A percentile compares a stretch with the other conserved stretches of the same genome.
These are phyloP conservation scores for Monosporozyma servazzii DNA, from an alignment of 805 yeast species.

Conservation along the genomic window DNA sequence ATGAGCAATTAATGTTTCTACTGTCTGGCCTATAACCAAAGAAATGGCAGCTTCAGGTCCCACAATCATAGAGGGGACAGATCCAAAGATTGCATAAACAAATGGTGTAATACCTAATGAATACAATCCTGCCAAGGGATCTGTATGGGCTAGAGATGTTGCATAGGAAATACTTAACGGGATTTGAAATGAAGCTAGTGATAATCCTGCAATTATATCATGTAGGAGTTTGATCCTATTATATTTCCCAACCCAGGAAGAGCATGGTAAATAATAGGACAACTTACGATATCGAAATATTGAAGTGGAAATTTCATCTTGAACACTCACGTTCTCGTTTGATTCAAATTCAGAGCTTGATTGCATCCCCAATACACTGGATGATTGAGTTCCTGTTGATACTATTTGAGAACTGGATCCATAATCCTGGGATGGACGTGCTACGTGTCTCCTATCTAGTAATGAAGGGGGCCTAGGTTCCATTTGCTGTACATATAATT, in stretches of 20 bases:
- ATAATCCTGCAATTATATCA: conserved; percentile 76
- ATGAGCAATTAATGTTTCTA: conserved; percentile 45
- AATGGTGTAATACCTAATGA: conserved; percentile 72
- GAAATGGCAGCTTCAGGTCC: conserved; percentile 91
- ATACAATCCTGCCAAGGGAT: conserved; percentile 69
- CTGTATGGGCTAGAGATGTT: conserved; percentile 73
- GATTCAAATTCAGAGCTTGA: neutral
- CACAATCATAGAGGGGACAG: conserved; percentile 82
- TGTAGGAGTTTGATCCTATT: conserved; percentile 32
- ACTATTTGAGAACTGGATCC: neutral
- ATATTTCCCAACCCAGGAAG: conserved; percentile 58
- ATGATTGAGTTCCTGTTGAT: neutral
- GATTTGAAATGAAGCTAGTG: conserved; percentile 84
- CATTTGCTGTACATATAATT: neutral
- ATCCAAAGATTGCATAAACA: conserved; percentile 68
- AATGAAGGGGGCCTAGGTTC: neutral
- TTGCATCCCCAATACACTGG: neutral
- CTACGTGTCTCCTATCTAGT: neutral
- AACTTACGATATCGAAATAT: conserved; percentile 16
- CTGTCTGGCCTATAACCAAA: conserved; percentile 69
- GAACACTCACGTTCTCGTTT: neutral
- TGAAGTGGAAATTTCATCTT: neutral
- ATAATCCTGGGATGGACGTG: neutral
- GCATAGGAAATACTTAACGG: conserved; percentile 73
- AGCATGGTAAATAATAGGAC: conserved; percentile 60